Percentiles rank a stretch among this genome's conserved stretches.
Evolutionary conservation across 2,329 filamentous ascomycete species (phyloP).

Genomic region (Bimuria novae-zelandiae): DNA sequence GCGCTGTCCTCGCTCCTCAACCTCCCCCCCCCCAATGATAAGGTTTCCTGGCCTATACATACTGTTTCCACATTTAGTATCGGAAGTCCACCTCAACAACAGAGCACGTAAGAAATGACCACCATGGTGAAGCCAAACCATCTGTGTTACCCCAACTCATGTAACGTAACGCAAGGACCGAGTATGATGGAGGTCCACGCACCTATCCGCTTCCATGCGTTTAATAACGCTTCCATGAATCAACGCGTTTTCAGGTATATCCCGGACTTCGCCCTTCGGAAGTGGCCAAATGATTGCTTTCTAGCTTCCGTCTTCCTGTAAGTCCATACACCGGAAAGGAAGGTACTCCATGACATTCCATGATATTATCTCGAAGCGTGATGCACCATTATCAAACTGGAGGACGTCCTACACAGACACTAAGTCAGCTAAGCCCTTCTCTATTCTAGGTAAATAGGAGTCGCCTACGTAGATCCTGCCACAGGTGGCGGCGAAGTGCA

Average conservation of each 20-base stretch:
- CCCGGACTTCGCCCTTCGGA: constrained; percentile 75
- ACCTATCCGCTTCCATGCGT: constrained; percentile 64
- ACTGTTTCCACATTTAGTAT: constrained; percentile 22
- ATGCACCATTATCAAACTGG: constrained; percentile 64
- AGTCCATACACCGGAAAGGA: constrained; percentile 80
- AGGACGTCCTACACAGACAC: constrained; percentile 67
- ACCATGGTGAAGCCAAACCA: no score
- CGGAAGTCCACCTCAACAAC: neutral
- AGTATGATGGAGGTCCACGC: neutral
- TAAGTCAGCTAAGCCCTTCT: neutral
- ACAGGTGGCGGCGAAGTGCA: constrained; percentile 60
- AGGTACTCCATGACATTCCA: constrained; percentile 84
- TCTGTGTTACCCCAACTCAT: neutral
- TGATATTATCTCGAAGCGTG: constrained; percentile 59
- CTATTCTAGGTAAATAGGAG: neutral
- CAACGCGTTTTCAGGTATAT: constrained; percentile 71
- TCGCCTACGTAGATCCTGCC: constrained; percentile 63
- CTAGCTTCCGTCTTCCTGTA: constrained; percentile 74
- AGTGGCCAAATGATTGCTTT: constrained; percentile 80
- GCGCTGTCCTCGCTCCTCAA: constrained; percentile 65
- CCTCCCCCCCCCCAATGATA: constrained; percentile 80
- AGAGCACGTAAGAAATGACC: no score
- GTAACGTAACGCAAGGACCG: neutral
- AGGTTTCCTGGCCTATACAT: constrained; percentile 77
- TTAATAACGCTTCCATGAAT: constrained; percentile 77